Base-by-base conservation (phyloP, 768 basidiomycete genomes). In the Floccularia luteovirens region DNA sequence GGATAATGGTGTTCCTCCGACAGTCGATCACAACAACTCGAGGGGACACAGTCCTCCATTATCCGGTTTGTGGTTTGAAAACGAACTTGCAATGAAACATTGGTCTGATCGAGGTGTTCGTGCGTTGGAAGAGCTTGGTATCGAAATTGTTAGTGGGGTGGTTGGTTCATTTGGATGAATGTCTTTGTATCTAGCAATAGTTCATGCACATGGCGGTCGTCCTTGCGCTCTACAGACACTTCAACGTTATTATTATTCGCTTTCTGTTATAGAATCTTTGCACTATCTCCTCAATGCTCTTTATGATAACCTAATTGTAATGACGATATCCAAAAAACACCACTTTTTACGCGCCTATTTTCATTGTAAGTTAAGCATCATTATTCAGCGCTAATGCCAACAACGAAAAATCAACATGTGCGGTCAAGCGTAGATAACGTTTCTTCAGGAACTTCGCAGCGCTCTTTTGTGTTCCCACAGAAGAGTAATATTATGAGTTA, bases 331-430 rank as follows among this genome's bases (percentile, higher is more conserved):
- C n/a, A n/a, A n/a, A n/a, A n/a, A n/a, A n/a, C n/a, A n/a, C n/a
- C n/a, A n/a, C n/a, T n/a, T n/a, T n/a, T n/a, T n/a, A n/a, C n/a
- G n/a, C n/a, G n/a, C n/a, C n/a, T n/a, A n/a, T n/a, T n/a, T n/a
- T n/a, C n/a, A n/a, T n/a, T n/a, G n/a, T n/a, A n/a, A n/a, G n/a
- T n/a, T n/a, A n/a, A n/a, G n/a, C n/a, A n/a, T n/a, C n/a, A n/a
- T n/a, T n/a, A n/a, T n/a, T n/a, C n/a, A n/a, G 21, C 28, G 57
- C 48, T 4, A 85, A 67, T 3, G 80, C 75, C 51, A 87, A 74
- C 58, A 90, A 64, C 52, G 71, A 85, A 58, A 89, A 87, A 36
- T 76, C 65, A 49, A 77, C 60, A 55, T 64, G 77, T 42, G 66
- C 58, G 10, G 70, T 70, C 42, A 65, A 61, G 16, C 64, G 62